Percentiles rank a stretch among this genome's conserved stretches.
phyloP scores from a whole-genome alignment of 306 rosid species.

The Medicago truncatula region DNA sequence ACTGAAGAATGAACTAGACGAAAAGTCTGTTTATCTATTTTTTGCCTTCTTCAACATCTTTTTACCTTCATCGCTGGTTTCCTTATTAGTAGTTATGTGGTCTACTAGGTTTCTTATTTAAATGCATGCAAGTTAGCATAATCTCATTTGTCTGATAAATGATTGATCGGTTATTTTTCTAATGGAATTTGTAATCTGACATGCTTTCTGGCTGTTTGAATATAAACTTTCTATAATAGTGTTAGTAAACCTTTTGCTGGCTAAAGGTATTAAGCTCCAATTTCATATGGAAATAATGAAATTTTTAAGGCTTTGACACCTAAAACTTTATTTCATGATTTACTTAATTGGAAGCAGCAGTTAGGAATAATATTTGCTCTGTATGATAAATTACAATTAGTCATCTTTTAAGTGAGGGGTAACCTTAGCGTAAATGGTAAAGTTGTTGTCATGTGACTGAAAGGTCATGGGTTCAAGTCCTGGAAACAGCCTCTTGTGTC shows the following conservation, averaged over 20 bases:
- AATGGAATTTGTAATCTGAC: conserved; percentile 20
- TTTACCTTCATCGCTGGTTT: not conserved
- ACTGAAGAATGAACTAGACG: conserved; percentile 5
- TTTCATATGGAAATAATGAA: conserved; percentile 20
- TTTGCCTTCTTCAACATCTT: conserved; percentile 2
- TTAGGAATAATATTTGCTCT: conserved; percentile 24
- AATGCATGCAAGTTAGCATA: conserved; percentile 19
- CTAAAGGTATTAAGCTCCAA: conserved; percentile 26
- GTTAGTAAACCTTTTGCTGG: conserved; percentile 10
- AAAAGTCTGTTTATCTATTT: conserved; percentile 15
- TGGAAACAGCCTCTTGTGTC: no score
- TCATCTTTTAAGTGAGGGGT: not conserved
- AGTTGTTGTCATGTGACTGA: no score
- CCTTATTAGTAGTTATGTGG: conserved; percentile 11
- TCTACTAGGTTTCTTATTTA: conserved; percentile 12
- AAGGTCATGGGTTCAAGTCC: no score
- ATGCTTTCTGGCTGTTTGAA: conserved; percentile 38
- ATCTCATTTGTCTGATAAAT: conserved; percentile 37
- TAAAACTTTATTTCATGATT: conserved; percentile 25
- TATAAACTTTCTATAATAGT: conserved; percentile 22
- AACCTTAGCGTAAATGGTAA: no score
- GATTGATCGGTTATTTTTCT: conserved; percentile 13
- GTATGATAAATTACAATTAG: conserved; percentile 4
- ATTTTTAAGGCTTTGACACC: not conserved
- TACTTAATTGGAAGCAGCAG: conserved; percentile 14